phyloP scores from a whole-genome alignment of 2,329 filamentous ascomycete genomes.

The Fusarium protoensiforme region DNA sequence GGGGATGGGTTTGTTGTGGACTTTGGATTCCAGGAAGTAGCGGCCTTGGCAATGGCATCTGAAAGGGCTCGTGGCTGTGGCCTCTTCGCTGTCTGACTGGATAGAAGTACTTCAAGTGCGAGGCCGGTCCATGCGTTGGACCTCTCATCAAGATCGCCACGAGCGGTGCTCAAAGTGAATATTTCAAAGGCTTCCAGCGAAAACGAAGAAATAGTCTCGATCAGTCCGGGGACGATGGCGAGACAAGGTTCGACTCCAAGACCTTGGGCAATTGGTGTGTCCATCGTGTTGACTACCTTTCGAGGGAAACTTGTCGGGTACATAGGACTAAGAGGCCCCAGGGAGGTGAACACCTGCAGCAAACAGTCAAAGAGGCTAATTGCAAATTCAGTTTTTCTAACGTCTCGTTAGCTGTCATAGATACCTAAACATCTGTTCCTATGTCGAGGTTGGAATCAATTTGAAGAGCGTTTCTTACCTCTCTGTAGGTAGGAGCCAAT shows the following conservation, averaged over 20 bases:
- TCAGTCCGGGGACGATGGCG: background rate
- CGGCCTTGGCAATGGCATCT: background rate
- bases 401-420: background rate
- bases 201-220: background rate
- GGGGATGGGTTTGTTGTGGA: background rate
- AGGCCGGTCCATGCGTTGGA: background rate
- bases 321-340: background rate
- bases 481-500: background rate
- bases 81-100: background rate
- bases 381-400: background rate
- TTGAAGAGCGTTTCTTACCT: background rate
- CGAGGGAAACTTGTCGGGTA: background rate
- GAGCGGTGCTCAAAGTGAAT: background rate
- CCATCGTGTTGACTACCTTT: background rate
- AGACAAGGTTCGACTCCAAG: background rate
- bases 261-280: background rate
- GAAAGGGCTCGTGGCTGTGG: background rate
- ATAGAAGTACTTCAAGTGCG: accelerated
- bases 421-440: no score
- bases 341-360: background rate
- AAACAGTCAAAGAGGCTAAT: background rate
- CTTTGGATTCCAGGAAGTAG: background rate
- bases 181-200: background rate
- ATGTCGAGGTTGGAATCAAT: background rate
- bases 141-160: background rate